Percentiles rank a stretch among this genome's conserved stretches.
Evolutionary conservation across 2,329 filamentous ascomycete species (phyloP).

Genomic region (Chrysoporthe puriensis): DNA sequence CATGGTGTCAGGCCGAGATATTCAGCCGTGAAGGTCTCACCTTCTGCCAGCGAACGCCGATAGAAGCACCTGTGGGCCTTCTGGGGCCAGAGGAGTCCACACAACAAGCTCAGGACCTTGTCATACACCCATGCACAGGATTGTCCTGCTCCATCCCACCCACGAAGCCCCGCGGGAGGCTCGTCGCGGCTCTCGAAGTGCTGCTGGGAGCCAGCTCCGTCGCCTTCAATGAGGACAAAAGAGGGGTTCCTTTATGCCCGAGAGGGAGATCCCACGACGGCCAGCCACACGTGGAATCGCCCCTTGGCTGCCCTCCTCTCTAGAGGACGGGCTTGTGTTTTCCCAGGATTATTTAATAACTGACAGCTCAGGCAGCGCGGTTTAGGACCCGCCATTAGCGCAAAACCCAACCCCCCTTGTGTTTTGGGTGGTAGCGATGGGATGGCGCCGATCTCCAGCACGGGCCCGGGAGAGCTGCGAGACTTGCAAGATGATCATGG

Average conservation of each 20-base stretch:
- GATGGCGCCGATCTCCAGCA: background rate
- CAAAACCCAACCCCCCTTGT: background rate
- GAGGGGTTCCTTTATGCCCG: background rate
- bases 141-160: background rate
- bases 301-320: background rate
- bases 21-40: no score
- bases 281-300: background rate
- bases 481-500: background rate
- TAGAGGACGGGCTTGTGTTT: background rate
- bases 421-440: background rate
- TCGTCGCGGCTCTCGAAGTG: background rate
- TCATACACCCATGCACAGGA: no score
- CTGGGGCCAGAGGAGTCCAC: no score
- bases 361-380: conserved; percentile 2
- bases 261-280: background rate
- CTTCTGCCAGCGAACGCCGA: no score
- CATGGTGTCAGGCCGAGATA: no score
- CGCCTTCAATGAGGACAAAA: background rate
- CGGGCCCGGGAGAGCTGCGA: background rate
- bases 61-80: no score
- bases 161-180: background rate
- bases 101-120: no score
- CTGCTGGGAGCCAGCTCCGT: background rate
- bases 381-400: conserved; percentile 6
- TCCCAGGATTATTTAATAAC: background rate